Base-by-base conservation (phyloP, 2,329 filamentous ascomycete genomes). In the Penicillium verrucosum region DNA sequence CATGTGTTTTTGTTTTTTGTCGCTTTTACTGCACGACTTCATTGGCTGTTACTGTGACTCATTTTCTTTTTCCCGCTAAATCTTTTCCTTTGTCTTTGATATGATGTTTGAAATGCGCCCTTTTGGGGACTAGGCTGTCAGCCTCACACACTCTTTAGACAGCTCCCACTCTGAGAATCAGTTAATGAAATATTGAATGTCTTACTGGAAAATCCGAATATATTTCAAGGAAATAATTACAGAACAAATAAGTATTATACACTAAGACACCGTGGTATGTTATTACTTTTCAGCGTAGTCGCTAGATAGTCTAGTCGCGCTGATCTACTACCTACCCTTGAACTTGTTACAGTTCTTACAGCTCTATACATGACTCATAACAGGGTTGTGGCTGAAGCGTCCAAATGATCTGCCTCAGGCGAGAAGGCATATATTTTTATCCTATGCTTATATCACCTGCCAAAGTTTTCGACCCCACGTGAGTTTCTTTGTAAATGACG, bases 11-110 rank as follows among this genome's bases (percentile, higher is more conserved):
- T 43, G 25, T 29, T 53, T 53, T 16, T 43, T 4, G n/a, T 30
- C 36, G 4, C 16, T 32, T 32, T 32, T 42, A 30, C 54, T 52
- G 36, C 41, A 30, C 2, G 34, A 32, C 47, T 52, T 52, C 46
- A 56, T 56, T 56, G 54, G 54, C 21, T 34, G 27, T 30, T 41
- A 18, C 16, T 46, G 48, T 56, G 54, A 56, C 54, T 56, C 54
- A 56, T 29, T 51, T 37, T 45, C 1, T 11, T 1, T 49, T 38
- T 41, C 30, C 11, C 14, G 5, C 9, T 14, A 9, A 9, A 21
- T 46, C 46, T 32, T 45, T 45, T 52, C 41, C 12, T 56, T 44
- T 44, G 41, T 56, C 34, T 41, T 38, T 32, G 32, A 36, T 44
- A 27, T 37, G 40, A 27, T 27, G 21, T 21, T 37, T 36, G 46